Percentiles rank a stretch among this genome's conserved stretches.
Evolutionary conservation across 2,329 filamentous ascomycete species (phyloP).

Genomic region (Penicillium sp.): DNA sequence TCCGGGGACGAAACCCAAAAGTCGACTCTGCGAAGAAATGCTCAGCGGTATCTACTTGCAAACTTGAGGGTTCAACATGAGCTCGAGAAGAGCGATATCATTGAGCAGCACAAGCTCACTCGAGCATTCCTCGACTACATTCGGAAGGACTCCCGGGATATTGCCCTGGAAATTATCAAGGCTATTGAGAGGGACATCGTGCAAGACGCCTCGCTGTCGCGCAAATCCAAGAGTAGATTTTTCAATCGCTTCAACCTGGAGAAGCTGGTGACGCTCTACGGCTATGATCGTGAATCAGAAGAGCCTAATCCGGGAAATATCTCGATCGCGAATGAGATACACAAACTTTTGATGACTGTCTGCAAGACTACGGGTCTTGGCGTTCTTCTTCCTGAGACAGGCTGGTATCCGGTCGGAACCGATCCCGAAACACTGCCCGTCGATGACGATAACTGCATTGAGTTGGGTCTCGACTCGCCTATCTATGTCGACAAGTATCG

Average conservation of each 20-base stretch:
- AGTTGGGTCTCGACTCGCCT: conserved; percentile 67
- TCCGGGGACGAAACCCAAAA: conserved; percentile 63
- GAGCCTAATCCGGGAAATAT: conserved; percentile 45
- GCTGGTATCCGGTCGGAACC: conserved; percentile 76
- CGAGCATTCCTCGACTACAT: conserved; percentile 72
- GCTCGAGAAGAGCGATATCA: conserved; percentile 75
- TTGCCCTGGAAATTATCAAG: conserved; percentile 73
- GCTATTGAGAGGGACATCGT: conserved; percentile 69
- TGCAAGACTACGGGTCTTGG: conserved; percentile 74
- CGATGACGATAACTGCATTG: conserved; percentile 51
- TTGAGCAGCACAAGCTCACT: conserved; percentile 70
- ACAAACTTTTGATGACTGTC: conserved; percentile 70
- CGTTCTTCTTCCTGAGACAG: conserved; percentile 70
- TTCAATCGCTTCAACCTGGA: conserved; percentile 73
- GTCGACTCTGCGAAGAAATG: conserved; percentile 78
- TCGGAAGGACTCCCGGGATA: conserved; percentile 70
- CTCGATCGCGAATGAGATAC: conserved; percentile 65
- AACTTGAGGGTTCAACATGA: conserved; percentile 75
- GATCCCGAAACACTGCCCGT: conserved; percentile 57
- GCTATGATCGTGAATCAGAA: conserved; percentile 48
- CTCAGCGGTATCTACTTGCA: conserved; percentile 75
- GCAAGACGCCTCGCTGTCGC: conserved; percentile 69
- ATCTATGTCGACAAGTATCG: conserved; percentile 68
- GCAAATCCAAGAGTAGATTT: conserved; percentile 70
- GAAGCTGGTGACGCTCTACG: conserved; percentile 70